These are phyloP conservation scores for Jasminum sambac DNA, from an alignment of 257 asterid genomes.

Conservation along the genomic window DNA sequence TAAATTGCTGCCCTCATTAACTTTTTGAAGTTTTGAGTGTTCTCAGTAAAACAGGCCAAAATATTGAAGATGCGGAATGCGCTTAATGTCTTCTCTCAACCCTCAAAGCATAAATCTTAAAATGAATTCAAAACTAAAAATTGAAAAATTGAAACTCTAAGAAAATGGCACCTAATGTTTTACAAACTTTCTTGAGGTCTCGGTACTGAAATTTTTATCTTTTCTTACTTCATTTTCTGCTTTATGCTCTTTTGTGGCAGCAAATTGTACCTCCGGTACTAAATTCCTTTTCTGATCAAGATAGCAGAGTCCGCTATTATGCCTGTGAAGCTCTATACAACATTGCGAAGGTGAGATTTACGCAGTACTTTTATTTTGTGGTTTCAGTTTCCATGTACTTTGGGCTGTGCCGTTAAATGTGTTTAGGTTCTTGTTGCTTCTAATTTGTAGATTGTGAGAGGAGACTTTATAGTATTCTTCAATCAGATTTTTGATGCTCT, in stretches of 20 bases:
- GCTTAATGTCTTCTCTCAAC: too few relatives aligned
- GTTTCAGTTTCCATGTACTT: slow-evolving; percentile 16
- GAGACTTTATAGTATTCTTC: slow-evolving; percentile 96
- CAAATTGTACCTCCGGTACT: slow-evolving; percentile 96
- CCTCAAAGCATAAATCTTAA: too few relatives aligned
- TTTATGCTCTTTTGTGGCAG: slow-evolving; percentile 42
- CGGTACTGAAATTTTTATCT: slow-evolving; percentile 4
- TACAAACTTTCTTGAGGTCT: slow-evolving; percentile 21
- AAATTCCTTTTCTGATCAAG: slow-evolving; percentile 90
- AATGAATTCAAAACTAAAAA: too few relatives aligned
- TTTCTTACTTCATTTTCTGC: slow-evolving; percentile 30
- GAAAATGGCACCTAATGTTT: background rate
- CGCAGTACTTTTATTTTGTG: slow-evolving; percentile 7
- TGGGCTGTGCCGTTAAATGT: background rate
- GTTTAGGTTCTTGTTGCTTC: slow-evolving; percentile 25
- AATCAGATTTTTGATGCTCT: slow-evolving; percentile 92
- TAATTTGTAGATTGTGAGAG: slow-evolving; percentile 89
- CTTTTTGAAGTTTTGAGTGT: too few relatives aligned
- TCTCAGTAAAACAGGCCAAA: too few relatives aligned
- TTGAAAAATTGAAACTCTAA: too few relatives aligned
- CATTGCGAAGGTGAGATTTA: slow-evolving; percentile 80
- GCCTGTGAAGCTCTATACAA: slow-evolving; percentile 99
- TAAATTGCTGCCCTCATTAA: too few relatives aligned
- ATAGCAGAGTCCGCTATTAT: slow-evolving; percentile 95
- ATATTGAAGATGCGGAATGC: too few relatives aligned